Base-by-base conservation (phyloP, 345 rosid genomes). In the Eucalyptus pauciflora region DNA sequence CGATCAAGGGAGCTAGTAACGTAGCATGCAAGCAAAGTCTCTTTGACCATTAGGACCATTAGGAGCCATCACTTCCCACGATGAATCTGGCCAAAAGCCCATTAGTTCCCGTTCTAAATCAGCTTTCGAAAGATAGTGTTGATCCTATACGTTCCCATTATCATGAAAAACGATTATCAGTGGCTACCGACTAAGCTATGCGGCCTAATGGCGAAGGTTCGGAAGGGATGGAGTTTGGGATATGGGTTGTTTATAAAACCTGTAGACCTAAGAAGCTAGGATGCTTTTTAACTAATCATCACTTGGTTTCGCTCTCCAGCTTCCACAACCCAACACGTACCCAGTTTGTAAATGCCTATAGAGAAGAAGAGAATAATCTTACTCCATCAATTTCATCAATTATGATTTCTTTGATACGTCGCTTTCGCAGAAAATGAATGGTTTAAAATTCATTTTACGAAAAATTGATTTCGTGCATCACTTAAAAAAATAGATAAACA, bases 401-500 rank as follows among this genome's bases (percentile, higher is more conserved):
- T 71, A 18, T 2, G 6, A 69, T 69, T 69, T 69, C 4, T 33
- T 41, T 24, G 5, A 24, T 24, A 0, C 0, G 3, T 56, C 22
- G 5, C 13, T 56, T 56, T 56, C 0, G 3, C 1, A 56, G 1
- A 22, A 24, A 24, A 22, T 24, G 13, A 56, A 56, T 24, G 6
- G 13, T 24, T 56, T 24, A 10, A 56, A 56, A 56, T 22, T 56
- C 20, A 56, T 56, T 56, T 56, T 56, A 8, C 1, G 13, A 9
- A 56, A 56, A 24, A 9, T 24, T 56, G 62, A 56, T 56, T 8
- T 12, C 3, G 1, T 56, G 6, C 10, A 56, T 56, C 27, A 10
- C 29, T 56, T 9, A 20, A 22, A 54, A 54, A 52, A 56, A 22
- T 3, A 20, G 0, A 56, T 56, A 12, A 56, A 56, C 27, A 17